Percentiles rank a stretch among this genome's conserved stretches.
Conservation (phyloP, 768 basidiomycete species). For the Lactarius hatsudake region DNA sequence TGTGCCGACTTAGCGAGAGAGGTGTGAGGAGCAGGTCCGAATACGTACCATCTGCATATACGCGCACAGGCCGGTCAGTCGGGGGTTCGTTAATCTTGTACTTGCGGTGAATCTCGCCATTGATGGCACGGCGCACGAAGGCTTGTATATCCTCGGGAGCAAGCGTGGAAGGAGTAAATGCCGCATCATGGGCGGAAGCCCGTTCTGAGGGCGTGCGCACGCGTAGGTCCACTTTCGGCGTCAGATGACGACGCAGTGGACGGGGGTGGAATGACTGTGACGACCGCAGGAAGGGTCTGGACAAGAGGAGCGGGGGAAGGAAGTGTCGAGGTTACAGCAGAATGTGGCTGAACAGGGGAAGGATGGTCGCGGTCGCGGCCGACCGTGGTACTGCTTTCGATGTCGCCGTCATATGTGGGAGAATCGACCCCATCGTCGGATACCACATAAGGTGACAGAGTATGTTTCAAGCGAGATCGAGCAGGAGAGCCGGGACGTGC, state of each 20-base stretch:
- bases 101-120: conserved; percentile 57
- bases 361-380: conserved; percentile 42
- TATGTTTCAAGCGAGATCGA: conserved; percentile 33
- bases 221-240: conserved; percentile 23
- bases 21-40: conserved; percentile 7
- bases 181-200: conserved; percentile 31
- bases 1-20: conserved; percentile 4
- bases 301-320: conserved; percentile 22
- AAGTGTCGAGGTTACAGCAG: conserved; percentile 28
- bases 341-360: conserved; percentile 32
- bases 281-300: conserved; percentile 21
- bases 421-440: conserved; percentile 78
- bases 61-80: conserved; percentile 70
- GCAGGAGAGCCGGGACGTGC: conserved; percentile 25
- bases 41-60: conserved; percentile 88
- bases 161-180: conserved; percentile 64
- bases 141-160: conserved; percentile 74
- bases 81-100: conserved; percentile 92
- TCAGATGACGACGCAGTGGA: conserved; percentile 27
- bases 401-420: conserved; percentile 87
- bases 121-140: conserved; percentile 74
- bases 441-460: conserved; percentile 41
- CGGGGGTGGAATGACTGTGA: conserved; percentile 5
- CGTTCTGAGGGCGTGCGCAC: conserved; percentile 25
- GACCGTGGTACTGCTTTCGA: conserved; percentile 73